phyloP scores from a whole-genome alignment of 371 early-diverging fungal genomes.

The Mortierella sp. region DNA sequence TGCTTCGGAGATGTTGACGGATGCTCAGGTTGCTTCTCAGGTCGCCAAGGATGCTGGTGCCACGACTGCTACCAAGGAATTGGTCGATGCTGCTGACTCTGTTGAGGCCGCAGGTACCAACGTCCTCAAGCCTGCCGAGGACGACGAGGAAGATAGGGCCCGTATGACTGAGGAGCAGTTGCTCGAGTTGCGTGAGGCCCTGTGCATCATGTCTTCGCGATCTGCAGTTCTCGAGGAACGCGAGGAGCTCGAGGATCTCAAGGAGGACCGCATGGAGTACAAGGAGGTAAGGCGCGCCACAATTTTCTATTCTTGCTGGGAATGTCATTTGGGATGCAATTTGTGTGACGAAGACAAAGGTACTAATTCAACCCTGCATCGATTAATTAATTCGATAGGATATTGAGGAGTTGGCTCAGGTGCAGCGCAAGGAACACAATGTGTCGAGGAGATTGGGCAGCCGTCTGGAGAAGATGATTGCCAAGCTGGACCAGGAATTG shows the following conservation, averaged over 20 bases:
- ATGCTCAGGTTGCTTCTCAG: constrained; percentile 58
- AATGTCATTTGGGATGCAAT: not conserved
- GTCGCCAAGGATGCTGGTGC: constrained; percentile 47
- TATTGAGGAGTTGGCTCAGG: constrained; percentile 71
- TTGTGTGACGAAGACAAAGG: not conserved
- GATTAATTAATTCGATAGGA: constrained; percentile 19
- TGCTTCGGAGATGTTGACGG: constrained; percentile 58
- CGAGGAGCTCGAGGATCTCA: constrained; percentile 75
- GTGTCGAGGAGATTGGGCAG: constrained; percentile 68
- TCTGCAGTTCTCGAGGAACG: constrained; percentile 76
- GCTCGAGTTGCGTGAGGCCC: constrained; percentile 73
- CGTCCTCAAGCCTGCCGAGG: constrained; percentile 28
- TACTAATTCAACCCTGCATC: not conserved
- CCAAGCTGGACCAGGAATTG: constrained; percentile 79
- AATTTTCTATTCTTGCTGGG: not conserved
- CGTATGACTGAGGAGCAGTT: constrained; percentile 72
- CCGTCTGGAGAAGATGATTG: constrained; percentile 76
- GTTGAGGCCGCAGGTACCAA: constrained; percentile 3
- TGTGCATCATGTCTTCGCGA: constrained; percentile 72
- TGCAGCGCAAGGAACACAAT: constrained; percentile 69
- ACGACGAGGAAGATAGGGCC: constrained; percentile 60
- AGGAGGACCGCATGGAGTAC: constrained; percentile 75
- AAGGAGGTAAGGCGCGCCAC: constrained; percentile 63
- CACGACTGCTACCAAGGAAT: constrained; percentile 24
- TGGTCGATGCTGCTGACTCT: constrained; percentile 16